Evolutionary conservation across 2,329 filamentous ascomycete genomes (phyloP).

Genomic region (Epichloe hybrida): DNA sequence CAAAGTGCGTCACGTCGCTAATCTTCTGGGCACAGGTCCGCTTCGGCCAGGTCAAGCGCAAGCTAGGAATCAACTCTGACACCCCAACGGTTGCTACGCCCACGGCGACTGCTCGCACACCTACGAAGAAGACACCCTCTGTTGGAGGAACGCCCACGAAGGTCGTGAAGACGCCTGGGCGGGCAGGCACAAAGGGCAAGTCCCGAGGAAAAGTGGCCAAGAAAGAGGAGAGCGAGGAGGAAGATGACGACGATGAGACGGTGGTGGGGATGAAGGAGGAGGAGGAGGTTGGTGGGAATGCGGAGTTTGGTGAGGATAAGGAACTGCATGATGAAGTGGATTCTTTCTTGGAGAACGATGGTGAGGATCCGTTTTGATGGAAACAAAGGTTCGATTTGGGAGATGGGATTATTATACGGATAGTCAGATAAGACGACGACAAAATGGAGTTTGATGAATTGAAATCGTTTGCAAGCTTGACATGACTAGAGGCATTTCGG

Average conservation of each 20-base stretch:
- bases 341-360: background rate
- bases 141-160: slow-evolving; percentile 12
- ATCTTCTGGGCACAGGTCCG: slow-evolving; percentile 20
- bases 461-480: no score
- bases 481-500: no score
- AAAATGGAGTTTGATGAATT: no score
- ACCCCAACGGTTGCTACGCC: slow-evolving; percentile 1
- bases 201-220: slow-evolving; percentile 8
- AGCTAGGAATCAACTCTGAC: slow-evolving; percentile 25
- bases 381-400: background rate
- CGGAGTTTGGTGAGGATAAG: background rate
- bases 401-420: background rate
- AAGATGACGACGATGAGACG: slow-evolving; percentile 9
- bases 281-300: slow-evolving; percentile 7
- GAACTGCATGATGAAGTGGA: background rate
- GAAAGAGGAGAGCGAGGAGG: slow-evolving; percentile 9
- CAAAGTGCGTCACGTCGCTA: background rate
- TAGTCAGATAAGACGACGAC: no score
- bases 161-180: slow-evolving; percentile 17
- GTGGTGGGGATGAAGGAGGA: slow-evolving; percentile 10
- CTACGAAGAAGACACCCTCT: slow-evolving; percentile 11
- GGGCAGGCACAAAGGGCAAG: slow-evolving; percentile 13
- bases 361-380: background rate
- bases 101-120: slow-evolving; percentile 3
- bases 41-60: slow-evolving; percentile 36